Percentiles rank a stretch among this genome's conserved stretches.
Evolutionary conservation across 805 yeast species (phyloP).

Genomic region (Aciculoconidium aculeatum): DNA sequence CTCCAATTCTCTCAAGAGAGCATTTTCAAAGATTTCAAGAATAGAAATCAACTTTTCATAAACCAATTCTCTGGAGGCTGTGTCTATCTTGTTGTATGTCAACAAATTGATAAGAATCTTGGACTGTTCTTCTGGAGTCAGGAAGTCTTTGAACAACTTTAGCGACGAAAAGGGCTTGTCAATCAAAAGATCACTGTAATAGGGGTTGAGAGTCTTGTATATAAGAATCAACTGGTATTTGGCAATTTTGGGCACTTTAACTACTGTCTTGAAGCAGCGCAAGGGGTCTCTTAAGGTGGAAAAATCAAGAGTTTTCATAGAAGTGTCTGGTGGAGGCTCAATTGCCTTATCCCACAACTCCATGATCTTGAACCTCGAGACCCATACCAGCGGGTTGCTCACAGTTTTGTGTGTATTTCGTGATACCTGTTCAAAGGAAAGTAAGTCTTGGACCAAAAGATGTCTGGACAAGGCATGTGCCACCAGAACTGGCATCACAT

Average conservation of each 20-base stretch:
- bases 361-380: conserved; percentile 27
- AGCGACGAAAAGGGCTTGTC: conserved; percentile 39
- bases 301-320: conserved; percentile 6
- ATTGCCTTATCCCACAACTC: conserved; percentile 31
- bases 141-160: conserved; percentile 39
- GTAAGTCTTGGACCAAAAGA: conserved; percentile 32
- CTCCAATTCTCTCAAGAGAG: conserved; percentile 65
- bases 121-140: conserved; percentile 50
- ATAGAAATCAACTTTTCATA: conserved; percentile 46
- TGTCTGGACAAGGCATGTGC: conserved; percentile 30
- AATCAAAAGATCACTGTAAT: conserved; percentile 41
- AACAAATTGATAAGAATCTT: conserved; percentile 36
- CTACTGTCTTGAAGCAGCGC: conserved; percentile 26
- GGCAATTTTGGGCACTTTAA: conserved; percentile 25
- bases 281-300: conserved; percentile 22
- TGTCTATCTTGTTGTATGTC: conserved; percentile 33
- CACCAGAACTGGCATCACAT: conserved; percentile 32
- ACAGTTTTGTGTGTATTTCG: conserved; percentile 33
- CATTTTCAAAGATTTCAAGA: conserved; percentile 65
- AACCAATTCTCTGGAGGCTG: conserved; percentile 21
- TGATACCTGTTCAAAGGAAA: conserved; percentile 33
- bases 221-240: conserved; percentile 34
- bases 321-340: conserved; percentile 5
- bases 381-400: conserved; percentile 37
- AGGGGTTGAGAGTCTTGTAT: conserved; percentile 32